Base-by-base conservation (phyloP, 768 basidiomycete species). In the Paxillus involutus region DNA sequence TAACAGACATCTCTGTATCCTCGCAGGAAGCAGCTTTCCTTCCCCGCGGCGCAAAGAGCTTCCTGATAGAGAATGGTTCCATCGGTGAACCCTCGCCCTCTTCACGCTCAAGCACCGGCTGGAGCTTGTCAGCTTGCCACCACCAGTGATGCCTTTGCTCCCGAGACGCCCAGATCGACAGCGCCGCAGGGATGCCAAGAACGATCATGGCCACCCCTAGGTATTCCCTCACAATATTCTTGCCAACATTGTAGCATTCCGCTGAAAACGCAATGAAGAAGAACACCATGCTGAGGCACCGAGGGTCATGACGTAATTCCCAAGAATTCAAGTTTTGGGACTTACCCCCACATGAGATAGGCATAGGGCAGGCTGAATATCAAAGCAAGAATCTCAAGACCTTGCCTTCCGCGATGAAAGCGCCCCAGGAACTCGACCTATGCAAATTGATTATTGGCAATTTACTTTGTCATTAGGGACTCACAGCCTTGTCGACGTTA, bases 351-450 rank as follows among this genome's bases (percentile, higher is more conserved):
- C 63, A 73, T 66, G 26, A 71, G 61, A 11, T 68, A 58, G 17
- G 66, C 70, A 39, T 65, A 70, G 2, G 71, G 71, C 6, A 73
- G 60, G 47, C 66, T 71, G 52, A 66, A 73, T 33, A 70, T 52
- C 17, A 72, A 66, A 2, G 72, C 65, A n/a, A 73, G 55, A 2
- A 59, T 49, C 51, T 73, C 71, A 3, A 70, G 55, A 2, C 70
- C 66, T 24, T 55, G 51, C 11, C 48, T 44, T 7, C 48, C 43
- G 17, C 62, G 61, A 16, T 56, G 10, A 26, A 58, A 51, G 11
- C 43, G 46, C 10, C 35, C 44, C 43, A 63, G 71, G 42, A 69
- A 75, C 5, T 57, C n/a, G 14, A 50, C 50, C 72, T 73, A 37
- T 5, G 5, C 42, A 8, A 14, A 33, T 9, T 6, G 41, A 29